Evolutionary conservation across 73 alveolate species (phyloP).

Genomic region (Paramecium biaurelia): DNA sequence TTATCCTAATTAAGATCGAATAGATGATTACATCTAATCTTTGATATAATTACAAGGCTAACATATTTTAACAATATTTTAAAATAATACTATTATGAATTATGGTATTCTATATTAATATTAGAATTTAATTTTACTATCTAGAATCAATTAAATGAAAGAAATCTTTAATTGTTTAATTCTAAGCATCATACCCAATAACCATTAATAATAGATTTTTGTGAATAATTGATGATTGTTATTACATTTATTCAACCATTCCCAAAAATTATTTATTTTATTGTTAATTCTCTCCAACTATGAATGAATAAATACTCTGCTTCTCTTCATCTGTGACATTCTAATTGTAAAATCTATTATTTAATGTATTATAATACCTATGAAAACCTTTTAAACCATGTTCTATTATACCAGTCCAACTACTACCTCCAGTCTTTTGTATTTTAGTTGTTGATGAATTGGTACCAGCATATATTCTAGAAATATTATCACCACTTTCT

Average conservation of each 20-base stretch:
- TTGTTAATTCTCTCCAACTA: not conserved
- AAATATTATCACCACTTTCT: constrained; percentile 50
- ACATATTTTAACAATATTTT: not conserved
- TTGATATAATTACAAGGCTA: not conserved
- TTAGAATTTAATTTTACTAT: not conserved
- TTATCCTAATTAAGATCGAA: not conserved
- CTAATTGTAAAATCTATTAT: not conserved
- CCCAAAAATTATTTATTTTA: not conserved
- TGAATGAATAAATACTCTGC: not conserved
- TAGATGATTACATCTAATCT: not conserved
- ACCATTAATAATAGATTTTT: not conserved
- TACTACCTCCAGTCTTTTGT: constrained; percentile 37
- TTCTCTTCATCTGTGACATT: constrained; percentile 28
- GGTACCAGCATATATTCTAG: constrained; percentile 55
- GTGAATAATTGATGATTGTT: not conserved
- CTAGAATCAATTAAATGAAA: not conserved
- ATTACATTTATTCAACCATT: not conserved
- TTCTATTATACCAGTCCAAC: constrained; percentile 41
- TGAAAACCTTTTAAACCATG: constrained; percentile 21
- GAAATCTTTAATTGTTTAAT: not conserved
- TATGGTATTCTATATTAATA: not conserved
- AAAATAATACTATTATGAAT: not conserved
- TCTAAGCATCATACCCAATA: not conserved
- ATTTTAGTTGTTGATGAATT: constrained; percentile 56
- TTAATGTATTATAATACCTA: not conserved